Percentiles rank a stretch among this genome's conserved stretches.
Evolutionary conservation across 495 filamentous ascomycete genomes (phyloP).

Genomic region (Aspergillus haitiensis): DNA sequence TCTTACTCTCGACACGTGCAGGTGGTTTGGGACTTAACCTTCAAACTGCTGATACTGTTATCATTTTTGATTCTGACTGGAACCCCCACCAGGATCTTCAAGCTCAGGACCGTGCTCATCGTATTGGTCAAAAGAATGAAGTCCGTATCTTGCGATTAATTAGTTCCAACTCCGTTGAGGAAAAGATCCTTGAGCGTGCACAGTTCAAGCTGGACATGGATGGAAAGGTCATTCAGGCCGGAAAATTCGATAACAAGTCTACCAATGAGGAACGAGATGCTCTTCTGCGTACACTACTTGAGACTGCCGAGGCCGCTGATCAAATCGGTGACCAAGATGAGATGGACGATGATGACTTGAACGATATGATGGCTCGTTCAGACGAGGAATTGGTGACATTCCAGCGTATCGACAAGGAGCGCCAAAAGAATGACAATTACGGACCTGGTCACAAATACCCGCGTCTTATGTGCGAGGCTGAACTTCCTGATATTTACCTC

Average conservation of each 20-base stretch:
- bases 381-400: slow-evolving; percentile 71
- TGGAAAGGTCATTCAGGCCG: slow-evolving; percentile 98
- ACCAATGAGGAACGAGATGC: slow-evolving; percentile 98
- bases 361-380: slow-evolving; percentile 78
- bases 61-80: slow-evolving; percentile 99
- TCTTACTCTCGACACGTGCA: slow-evolving; percentile 96
- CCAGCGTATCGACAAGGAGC: slow-evolving; percentile 75
- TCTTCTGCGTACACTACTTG: slow-evolving; percentile 85
- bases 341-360: slow-evolving; percentile 97
- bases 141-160: slow-evolving; percentile 94
- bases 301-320: slow-evolving; percentile 84
- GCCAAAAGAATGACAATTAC: slow-evolving; percentile 62
- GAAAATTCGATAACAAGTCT: slow-evolving; percentile 99
- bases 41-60: slow-evolving; percentile 97
- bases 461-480: slow-evolving; percentile 81
- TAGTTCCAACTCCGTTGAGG: slow-evolving; percentile 94
- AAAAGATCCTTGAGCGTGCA: slow-evolving; percentile 96
- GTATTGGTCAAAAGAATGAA: slow-evolving; percentile 99
- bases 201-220: slow-evolving; percentile 99
- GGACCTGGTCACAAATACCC: slow-evolving; percentile 66
- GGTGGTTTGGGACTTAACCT: slow-evolving; percentile 96
- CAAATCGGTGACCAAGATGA: slow-evolving; percentile 76
- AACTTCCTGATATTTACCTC: slow-evolving; percentile 92
- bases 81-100: slow-evolving; percentile 99
- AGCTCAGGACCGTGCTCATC: slow-evolving; percentile 98